These are phyloP conservation scores for Penicillium sp. DNA, from an alignment of 2,329 filamentous ascomycete genomes.

Conservation along the genomic window DNA sequence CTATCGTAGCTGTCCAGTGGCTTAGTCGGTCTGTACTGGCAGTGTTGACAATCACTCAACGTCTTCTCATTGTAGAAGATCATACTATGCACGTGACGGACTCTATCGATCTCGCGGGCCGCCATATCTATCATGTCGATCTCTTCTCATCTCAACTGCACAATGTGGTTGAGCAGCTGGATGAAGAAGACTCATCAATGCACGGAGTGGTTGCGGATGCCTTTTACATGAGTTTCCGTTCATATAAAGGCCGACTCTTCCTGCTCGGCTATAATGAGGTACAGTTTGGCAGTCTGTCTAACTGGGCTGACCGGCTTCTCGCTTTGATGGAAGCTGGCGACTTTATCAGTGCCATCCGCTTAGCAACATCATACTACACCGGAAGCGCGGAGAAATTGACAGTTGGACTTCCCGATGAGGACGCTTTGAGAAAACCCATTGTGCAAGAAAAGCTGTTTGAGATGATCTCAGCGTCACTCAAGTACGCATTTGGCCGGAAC, in stretches of 20 bases:
- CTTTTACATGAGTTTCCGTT: conserved; percentile 94
- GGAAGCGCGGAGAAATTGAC: conserved; percentile 91
- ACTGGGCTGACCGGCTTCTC: conserved; percentile 91
- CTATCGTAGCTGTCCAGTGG: conserved; percentile 96
- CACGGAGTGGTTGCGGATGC: conserved; percentile 95
- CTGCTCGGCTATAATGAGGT: conserved; percentile 90
- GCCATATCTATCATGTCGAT: conserved; percentile 87
- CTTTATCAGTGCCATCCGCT: conserved; percentile 81
- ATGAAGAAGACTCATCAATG: conserved; percentile 81
- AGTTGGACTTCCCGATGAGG: conserved; percentile 83
- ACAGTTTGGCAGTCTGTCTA: conserved; percentile 84
- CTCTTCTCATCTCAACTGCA: conserved; percentile 84
- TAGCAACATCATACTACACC: conserved; percentile 87
- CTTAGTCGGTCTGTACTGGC: conserved; percentile 86
- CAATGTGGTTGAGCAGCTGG: conserved; percentile 75
- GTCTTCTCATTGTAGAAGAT: conserved; percentile 88
- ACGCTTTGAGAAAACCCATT: conserved; percentile 66
- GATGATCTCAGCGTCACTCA: conserved; percentile 87
- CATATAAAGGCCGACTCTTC: conserved; percentile 91
- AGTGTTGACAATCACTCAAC: conserved; percentile 88
- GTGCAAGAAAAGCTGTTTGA: conserved; percentile 85
- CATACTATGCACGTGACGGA: conserved; percentile 84
- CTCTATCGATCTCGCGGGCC: conserved; percentile 83
- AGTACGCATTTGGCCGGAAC: conserved; percentile 72
- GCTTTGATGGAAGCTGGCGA: conserved; percentile 96